A percentile compares a stretch with the other conserved stretches of the same genome.
These are phyloP conservation scores for Willaertia magna DNA, from an alignment of 208 protist genomes.

Conservation along the genomic window DNA sequence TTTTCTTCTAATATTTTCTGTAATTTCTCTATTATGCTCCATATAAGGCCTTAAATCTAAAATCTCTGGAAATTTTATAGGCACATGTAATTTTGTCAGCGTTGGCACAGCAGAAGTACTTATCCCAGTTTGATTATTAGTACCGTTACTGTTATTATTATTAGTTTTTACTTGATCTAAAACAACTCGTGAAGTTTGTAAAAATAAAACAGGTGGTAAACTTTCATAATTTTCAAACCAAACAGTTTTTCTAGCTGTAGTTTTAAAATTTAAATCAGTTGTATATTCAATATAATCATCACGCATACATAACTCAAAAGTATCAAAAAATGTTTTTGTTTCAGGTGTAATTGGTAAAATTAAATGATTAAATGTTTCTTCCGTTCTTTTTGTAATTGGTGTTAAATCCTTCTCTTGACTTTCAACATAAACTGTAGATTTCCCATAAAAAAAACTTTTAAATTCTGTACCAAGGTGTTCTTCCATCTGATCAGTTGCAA, in stretches of 20 bases:
- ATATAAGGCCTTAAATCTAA: neutral
- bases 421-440: neutral
- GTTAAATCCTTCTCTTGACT: neutral
- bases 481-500: neutral
- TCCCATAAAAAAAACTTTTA: neutral
- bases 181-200: neutral
- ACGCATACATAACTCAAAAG: neutral
- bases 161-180: no score
- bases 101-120: no score
- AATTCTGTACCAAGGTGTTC: neutral
- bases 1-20: neutral
- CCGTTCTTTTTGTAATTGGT: neutral
- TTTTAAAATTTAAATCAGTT: neutral
- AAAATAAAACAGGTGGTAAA: neutral
- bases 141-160: no score
- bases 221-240: neutral
- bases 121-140: neutral
- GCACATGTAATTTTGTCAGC: neutral
- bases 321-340: no score
- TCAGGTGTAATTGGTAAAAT: neutral
- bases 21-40: neutral
- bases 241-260: neutral
- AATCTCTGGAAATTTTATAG: neutral
- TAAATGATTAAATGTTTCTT: neutral
- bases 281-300: neutral